Evolutionary conservation across 164 flowering plant species (phyloP), one percentile per base, ranked within the genome.

Genomic region (Sedum album): DNA sequence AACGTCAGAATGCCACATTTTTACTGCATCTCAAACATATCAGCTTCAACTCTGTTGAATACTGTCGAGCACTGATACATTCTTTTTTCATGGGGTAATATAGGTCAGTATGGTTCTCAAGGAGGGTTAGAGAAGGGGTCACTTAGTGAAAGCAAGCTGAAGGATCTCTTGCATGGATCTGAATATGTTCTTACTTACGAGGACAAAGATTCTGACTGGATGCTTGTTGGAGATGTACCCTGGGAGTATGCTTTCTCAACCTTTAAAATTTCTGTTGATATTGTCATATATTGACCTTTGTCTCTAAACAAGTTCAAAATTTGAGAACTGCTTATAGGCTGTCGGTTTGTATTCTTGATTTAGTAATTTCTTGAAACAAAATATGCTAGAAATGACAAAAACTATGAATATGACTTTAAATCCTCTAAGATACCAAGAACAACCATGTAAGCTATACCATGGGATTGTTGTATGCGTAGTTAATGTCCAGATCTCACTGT

Each of bases 191-290:
- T 91, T 30, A 83, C 96, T 0, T 90, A 88, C 65, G 98, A 90
- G 79, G 96, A 90, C 73, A 89, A 86, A 77, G 97, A 89, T 76
- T 86, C 89, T 48, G 97, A 91, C 67, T 94, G 97, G 96, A 89
- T 94, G 96, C 96, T 89, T 71, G 94, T 94, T 28, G 98, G 97
- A 61, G 97, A 91, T 84, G 95, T 91, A 23, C 97, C 97, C 4
- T 94, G 98, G 98, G 93, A 84, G 98, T 93, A 82, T 87, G 96
- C 48, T 51, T 35, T 7, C 11, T 25, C 69, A 25, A 8, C 53
- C 36, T 25, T 4, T 26, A 60, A 25, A 23, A 39, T 17, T 38
- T 28, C 21, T 0, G 30, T 61, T 60, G 35, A 41, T 31, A 26
- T 11, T 11, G 21, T 18, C n/a, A 48, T 13, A 7, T 28, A 1